A percentile compares a stretch with the other conserved stretches of the same genome.
Evolutionary conservation across 257 asterid species (phyloP).

Genomic region (Przewalskia tangutica): DNA sequence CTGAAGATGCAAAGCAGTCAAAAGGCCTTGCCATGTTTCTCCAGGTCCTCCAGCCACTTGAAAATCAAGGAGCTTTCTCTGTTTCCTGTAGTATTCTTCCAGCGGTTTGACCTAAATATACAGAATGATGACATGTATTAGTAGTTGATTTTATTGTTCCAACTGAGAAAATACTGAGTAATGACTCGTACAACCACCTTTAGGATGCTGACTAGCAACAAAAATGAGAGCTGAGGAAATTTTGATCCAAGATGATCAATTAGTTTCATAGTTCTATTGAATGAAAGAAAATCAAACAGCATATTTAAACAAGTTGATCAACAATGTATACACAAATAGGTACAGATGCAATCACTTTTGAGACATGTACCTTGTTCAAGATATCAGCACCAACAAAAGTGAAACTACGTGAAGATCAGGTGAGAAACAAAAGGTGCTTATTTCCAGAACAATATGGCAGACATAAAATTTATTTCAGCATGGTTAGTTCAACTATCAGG

Average conservation of each 20-base stretch:
- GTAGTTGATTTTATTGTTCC: background rate
- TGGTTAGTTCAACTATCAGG: background rate
- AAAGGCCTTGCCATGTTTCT: constrained; percentile 80
- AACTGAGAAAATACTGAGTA: background rate
- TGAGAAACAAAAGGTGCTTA: background rate
- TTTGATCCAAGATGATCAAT: background rate
- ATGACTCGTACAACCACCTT: background rate
- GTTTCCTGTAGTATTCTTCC: constrained; percentile 79
- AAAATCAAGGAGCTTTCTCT: constrained; percentile 76
- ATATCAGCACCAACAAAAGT: background rate
- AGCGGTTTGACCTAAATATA: constrained; percentile 49
- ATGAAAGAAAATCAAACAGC: background rate
- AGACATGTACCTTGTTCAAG: background rate
- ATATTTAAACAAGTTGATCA: background rate
- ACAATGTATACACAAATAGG: background rate
- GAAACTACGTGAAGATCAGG: background rate
- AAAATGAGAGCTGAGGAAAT: background rate
- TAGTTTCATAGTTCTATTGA: background rate
- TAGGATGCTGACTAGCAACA: background rate
- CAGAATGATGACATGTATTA: background rate
- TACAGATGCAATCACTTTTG: background rate
- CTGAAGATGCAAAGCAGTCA: constrained; percentile 85
- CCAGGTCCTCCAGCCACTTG: constrained; percentile 59
- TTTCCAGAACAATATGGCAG: background rate
- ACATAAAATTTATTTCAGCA: background rate